Evolutionary conservation across 352 stramenopile genomes (phyloP), one percentile per base, ranked within the genome.

Genomic region (Phytophthora tubulina): DNA sequence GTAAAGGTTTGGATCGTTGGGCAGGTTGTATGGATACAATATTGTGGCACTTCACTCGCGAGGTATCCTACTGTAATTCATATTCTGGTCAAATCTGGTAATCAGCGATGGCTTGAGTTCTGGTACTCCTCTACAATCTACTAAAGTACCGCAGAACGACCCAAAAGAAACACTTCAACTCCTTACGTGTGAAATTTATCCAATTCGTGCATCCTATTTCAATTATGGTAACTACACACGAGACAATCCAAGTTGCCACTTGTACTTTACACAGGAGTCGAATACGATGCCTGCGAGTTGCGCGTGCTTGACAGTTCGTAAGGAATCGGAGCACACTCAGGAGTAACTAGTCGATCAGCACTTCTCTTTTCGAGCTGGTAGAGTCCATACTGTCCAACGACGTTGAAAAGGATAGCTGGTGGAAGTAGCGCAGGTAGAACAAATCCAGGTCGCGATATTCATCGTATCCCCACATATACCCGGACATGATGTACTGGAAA

Each of bases 391-490:
- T 48, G 15, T 9, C 63, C 63, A 32, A 48, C 17, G 38, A 46
- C 38, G 4, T 53, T 48, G 54, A 54, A 60, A 4, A 65, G 4
- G 13, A 71, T 54, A 0, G 36, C 53, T 38, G 63, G 54, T 2
- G 55, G 63, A n/a, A 71, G 45, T 17, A 63, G 41, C n/a, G 15
- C 55, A 7, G 55, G 41, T 13, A 53, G 8, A 15, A 51, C 31
- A 31, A 63, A 63, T 33, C 7, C 41, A 42, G 41, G 41, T 6
- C 55, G 55, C 0, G 55, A 63, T 32, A 50, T 44, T 63, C 44
- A 17, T 53, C 41, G 41, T 63, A 63, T 4, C 39, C 31, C 31
- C 55, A 63, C 55, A 63, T 63, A 13, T 53, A 63, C 33, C 55
- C 55, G 17, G 55, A 53, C 55, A 53, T 17, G 3, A 63, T 31